A percentile compares a stretch with the other conserved stretches of the same genome.
These are phyloP conservation scores for Zoysia japonica DNA, from an alignment of 176 grass and related monocot species.

Conservation along the genomic window DNA sequence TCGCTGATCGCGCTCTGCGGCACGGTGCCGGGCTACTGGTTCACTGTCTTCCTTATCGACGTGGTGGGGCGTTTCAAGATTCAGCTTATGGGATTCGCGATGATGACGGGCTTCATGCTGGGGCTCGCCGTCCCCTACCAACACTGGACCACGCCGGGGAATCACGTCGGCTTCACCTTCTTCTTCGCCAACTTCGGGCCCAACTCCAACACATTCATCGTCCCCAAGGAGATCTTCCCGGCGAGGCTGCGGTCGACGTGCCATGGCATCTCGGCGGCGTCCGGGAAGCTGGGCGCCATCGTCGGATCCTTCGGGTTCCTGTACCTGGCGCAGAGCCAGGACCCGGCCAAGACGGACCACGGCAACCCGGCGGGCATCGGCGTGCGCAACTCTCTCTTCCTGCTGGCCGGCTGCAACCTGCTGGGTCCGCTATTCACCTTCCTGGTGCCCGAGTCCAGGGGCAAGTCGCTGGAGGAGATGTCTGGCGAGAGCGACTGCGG, in stretches of 20 bases:
- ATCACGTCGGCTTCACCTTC: constrained; percentile 62
- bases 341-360: constrained; percentile 60
- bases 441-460: constrained; percentile 76
- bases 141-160: constrained; percentile 62
- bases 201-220: constrained; percentile 88
- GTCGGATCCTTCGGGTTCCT: constrained; percentile 74
- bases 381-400: constrained; percentile 63
- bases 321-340: constrained; percentile 69
- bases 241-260: constrained; percentile 73
- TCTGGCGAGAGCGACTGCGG: constrained; percentile 58
- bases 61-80: constrained; percentile 61
- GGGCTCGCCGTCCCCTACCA: constrained; percentile 66
- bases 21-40: constrained; percentile 82
- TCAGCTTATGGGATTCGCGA: constrained; percentile 53
- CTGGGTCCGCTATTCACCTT: constrained; percentile 64
- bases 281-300: constrained; percentile 72
- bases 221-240: constrained; percentile 85
- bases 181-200: too few species aligned
- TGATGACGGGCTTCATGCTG: constrained; percentile 80
- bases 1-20: constrained; percentile 81
- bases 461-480: constrained; percentile 82
- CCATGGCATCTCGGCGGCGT: constrained; percentile 77
- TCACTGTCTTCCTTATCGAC: constrained; percentile 80
- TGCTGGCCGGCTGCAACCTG: constrained; percentile 72
- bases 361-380: constrained; percentile 74